phyloP scores from a whole-genome alignment of 805 yeast species.

The Zygotorulaspora sp. region DNA sequence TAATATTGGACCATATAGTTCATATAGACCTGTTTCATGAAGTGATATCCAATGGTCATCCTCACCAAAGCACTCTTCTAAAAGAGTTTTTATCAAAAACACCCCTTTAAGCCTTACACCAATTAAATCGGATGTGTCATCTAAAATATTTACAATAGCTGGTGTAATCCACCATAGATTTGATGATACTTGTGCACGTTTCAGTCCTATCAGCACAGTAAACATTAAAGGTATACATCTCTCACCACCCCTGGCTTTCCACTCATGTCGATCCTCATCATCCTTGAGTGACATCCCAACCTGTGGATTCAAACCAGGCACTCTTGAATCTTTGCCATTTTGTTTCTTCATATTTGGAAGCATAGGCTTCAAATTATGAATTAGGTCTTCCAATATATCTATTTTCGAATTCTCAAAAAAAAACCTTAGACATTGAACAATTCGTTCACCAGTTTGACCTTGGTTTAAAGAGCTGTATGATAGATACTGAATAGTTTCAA shows the following conservation, averaged over 20 bases:
- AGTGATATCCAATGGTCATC: constrained; percentile 23
- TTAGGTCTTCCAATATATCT: constrained; percentile 7
- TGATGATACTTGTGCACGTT: constrained; percentile 20
- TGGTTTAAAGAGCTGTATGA: constrained; percentile 8
- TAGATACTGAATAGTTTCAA: constrained; percentile 3
- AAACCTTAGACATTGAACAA: constrained; percentile 3
- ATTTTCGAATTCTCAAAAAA: constrained; percentile 1
- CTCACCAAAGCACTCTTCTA: constrained; percentile 17
- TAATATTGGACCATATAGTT: constrained; percentile 26
- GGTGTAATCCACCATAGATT: constrained; percentile 35
- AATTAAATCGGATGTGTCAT: constrained; percentile 27
- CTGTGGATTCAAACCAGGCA: constrained; percentile 35
- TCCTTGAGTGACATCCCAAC: constrained; percentile 17
- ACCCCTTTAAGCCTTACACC: constrained; percentile 28
- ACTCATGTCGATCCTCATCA: constrained; percentile 19
- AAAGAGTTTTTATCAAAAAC: constrained; percentile 17
- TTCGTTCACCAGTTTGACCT: constrained; percentile 2
- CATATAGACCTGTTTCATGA: constrained; percentile 25
- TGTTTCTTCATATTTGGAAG: constrained; percentile 8
- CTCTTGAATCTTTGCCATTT: constrained; percentile 1
- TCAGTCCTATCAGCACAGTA: constrained; percentile 18
- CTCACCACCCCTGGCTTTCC: constrained; percentile 27
- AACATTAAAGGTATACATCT: constrained; percentile 26
- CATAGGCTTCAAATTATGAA: constrained; percentile 13
- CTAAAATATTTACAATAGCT: constrained; percentile 31